Percentiles rank a stretch among this genome's conserved stretches.
phyloP scores from a whole-genome alignment of 139 green algal genomes.

The Yamagishiella unicocca region DNA sequence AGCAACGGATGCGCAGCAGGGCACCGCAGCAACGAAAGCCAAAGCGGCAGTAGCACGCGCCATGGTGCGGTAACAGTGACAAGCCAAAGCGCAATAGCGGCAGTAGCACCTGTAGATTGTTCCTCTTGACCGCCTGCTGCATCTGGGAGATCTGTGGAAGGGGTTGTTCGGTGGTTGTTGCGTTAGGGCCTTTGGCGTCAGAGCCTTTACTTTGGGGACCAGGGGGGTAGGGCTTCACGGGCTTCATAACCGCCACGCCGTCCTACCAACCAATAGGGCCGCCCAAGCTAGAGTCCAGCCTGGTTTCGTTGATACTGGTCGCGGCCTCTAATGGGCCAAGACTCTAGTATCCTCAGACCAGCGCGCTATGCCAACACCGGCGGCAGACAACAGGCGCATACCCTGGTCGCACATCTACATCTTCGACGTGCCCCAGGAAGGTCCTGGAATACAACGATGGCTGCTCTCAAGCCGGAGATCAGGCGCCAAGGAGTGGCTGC shows the following conservation, averaged over 20 bases:
- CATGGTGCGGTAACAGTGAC: background rate
- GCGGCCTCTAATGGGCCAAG: background rate
- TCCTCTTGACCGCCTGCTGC: background rate
- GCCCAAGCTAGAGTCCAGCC: background rate
- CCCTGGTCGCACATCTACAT: too few relatives aligned
- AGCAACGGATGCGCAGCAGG: background rate
- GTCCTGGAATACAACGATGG: too few relatives aligned
- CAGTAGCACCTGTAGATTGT: conserved; percentile 12
- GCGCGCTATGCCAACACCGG: too few relatives aligned
- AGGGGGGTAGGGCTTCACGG: too few relatives aligned
- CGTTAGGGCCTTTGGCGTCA: too few relatives aligned
- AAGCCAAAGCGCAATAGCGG: background rate
- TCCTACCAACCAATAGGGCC: too few relatives aligned
- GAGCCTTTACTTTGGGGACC: too few relatives aligned
- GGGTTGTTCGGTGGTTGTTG: background rate
- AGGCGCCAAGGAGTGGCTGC: background rate
- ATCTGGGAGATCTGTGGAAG: background rate
- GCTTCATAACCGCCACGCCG: too few relatives aligned
- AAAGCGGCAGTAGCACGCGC: background rate
- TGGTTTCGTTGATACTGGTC: background rate
- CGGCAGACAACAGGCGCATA: too few relatives aligned
- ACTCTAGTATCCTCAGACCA: too few relatives aligned
- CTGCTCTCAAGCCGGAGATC: background rate
- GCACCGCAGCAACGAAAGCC: background rate
- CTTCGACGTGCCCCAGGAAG: too few relatives aligned